phyloP scores from a whole-genome alignment of 768 basidiomycete genomes.

The Kwoniella dejecticola region DNA sequence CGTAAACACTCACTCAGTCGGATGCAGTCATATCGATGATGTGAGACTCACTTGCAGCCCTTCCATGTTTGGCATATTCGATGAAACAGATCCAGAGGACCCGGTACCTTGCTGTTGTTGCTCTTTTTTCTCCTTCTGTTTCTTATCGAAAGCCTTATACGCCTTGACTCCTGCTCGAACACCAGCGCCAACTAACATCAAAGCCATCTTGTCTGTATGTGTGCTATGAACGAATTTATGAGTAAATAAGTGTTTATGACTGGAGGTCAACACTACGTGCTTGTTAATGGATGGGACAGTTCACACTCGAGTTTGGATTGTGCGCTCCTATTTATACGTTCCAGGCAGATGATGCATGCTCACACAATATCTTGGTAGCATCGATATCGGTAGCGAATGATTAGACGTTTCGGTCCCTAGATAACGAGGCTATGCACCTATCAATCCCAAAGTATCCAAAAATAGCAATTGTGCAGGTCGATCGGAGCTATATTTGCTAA shows the following conservation, averaged over 20 bases:
- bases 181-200: not conserved
- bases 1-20: no score
- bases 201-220: constrained; percentile 3
- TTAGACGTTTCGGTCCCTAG: not conserved
- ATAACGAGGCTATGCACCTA: constrained; percentile 10
- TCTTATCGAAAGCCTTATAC: constrained; percentile 9
- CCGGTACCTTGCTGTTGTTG: not conserved
- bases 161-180: not conserved
- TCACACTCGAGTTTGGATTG: not conserved
- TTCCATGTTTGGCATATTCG: not conserved
- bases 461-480: not conserved
- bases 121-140: not conserved
- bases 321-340: not conserved
- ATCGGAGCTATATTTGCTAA: not conserved
- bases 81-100: not conserved
- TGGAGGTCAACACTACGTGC: no score
- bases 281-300: not conserved
- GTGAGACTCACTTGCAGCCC: not conserved
- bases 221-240: no score
- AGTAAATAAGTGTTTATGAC: no score
- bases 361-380: no score
- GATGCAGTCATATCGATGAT: not conserved
- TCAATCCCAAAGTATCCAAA: not conserved
- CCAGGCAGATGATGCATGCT: no score
- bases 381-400: constrained; percentile 4